Base-by-base conservation (phyloP, 2,329 filamentous ascomycete genomes). In the Aspergillus uvarum region DNA sequence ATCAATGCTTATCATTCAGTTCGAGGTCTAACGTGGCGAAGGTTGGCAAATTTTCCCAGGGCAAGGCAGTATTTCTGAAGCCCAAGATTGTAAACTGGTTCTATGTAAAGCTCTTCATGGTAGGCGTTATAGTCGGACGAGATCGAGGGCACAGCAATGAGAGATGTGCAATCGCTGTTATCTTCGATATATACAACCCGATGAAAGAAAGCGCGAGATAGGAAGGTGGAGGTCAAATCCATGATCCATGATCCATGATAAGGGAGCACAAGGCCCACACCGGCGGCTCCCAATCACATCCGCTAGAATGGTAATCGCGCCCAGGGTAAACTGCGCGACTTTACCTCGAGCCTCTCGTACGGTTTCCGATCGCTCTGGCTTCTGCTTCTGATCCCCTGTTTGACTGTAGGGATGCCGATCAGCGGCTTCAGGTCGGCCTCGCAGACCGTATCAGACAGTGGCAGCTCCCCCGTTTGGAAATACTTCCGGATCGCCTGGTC, bases 381-480 rank as follows among this genome's bases (percentile, higher is more conserved):
- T 21, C 65, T 55, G 21, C 32, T 35, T 35, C 32, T 35, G 14
- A 50, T 12, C 47, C 44, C 26, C 32, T 5, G 32, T 64, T 48
- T 26, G 50, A 50, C 32, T 5, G 53, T 35, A 6, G 66, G 56
- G 5, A 62, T 51, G 4, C 70, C 70, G 11, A 72, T 54, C 14
- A 73, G 56, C 2, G 76, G 75, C 61, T 72, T 75, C n/a, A 72
- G 12, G 57, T 79, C 75, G 4, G 71, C 72, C 19, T 68, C 56
- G 58, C 79, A 80, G 4, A 77, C 61, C 6, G 69, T 72, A 3
- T 69, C 75, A 3, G 56, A n/a, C 0, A 65, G 56, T 1, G 79
- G 79, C 24, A 80, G 59, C 29, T 61, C 63, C 0, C 79, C 79
- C 2, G 70, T 72, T 50, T 79, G 77, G 62, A 80, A 81, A 59